A percentile compares a stretch with the other conserved stretches of the same genome.
These are phyloP conservation scores for Xylariaceae sp. DNA, from an alignment of 2,329 filamentous ascomycete species.

Conservation along the genomic window DNA sequence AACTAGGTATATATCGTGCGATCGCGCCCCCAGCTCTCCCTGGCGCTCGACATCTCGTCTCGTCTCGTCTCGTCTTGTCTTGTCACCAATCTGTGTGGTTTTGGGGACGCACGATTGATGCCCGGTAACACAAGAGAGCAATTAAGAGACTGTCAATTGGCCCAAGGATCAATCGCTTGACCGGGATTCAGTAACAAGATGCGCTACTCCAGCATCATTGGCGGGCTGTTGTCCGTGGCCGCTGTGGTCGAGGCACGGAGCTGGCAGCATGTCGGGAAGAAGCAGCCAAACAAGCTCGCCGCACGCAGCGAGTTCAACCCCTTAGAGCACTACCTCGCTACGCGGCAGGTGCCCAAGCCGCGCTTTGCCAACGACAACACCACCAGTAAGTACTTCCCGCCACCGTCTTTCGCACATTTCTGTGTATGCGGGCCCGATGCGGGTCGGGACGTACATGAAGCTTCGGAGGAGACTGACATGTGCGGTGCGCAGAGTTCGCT, in stretches of 20 bases:
- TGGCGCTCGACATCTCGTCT: too few relatives aligned
- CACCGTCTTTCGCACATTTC: not conserved
- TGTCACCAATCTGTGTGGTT: not conserved
- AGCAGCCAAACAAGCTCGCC: conserved; percentile 12
- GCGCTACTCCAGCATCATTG: conserved; percentile 21
- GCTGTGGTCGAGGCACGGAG: conserved; percentile 22
- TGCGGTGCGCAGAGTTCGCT: conserved; percentile 42
- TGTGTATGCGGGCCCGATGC: too few relatives aligned
- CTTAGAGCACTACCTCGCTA: conserved; percentile 22
- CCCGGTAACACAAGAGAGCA: too few relatives aligned
- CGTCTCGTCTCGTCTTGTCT: too few relatives aligned
- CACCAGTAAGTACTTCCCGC: conserved; percentile 21
- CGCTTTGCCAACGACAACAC: conserved; percentile 29
- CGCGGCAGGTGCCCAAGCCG: conserved; percentile 19
- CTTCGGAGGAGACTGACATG: not conserved
- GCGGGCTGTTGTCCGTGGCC: conserved; percentile 23
- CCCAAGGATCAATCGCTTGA: conserved; percentile 3
- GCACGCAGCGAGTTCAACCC: conserved; percentile 8
- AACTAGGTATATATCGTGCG: not conserved
- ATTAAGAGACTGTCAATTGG: not conserved
- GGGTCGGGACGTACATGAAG: too few relatives aligned
- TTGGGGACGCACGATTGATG: too few relatives aligned
- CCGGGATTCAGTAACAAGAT: conserved; percentile 15
- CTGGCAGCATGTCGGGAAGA: conserved; percentile 30
- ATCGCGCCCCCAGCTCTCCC: not conserved